phyloP scores from a whole-genome alignment of 495 filamentous ascomycete species.

The Neurospora intermedia region DNA sequence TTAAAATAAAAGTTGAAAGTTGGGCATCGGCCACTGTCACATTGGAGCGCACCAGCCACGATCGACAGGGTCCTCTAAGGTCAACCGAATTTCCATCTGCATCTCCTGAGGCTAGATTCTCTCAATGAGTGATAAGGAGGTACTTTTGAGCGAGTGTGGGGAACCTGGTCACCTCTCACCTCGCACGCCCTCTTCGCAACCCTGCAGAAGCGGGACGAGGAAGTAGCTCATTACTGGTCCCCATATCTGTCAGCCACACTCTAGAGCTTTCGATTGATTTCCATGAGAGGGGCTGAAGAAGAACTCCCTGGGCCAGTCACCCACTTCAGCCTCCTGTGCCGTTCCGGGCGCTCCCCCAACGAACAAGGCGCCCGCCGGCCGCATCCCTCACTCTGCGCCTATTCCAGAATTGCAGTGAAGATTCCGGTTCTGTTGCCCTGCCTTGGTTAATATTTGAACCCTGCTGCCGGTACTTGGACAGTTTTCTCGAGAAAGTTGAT shows the following conservation, averaged over 20 bases:
- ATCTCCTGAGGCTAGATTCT: not conserved
- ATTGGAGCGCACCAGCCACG: conserved; percentile 7
- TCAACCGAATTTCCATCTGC: conserved; percentile 10
- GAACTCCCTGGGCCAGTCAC: not conserved
- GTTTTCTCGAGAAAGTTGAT: not conserved
- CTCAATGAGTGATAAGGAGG: conserved; percentile 4
- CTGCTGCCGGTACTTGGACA: not conserved
- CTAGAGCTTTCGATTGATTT: conserved; percentile 29
- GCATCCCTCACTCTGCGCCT: not conserved
- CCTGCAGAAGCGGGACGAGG: not conserved
- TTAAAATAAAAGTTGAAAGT: not conserved
- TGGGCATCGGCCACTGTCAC: not conserved
- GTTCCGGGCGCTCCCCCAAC: not conserved
- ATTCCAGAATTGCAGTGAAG: not conserved
- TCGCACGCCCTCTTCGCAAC: not conserved
- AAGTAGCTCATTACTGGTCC: conserved; percentile 15
- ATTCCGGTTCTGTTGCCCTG: not conserved
- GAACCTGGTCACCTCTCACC: not conserved
- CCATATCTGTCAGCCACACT: conserved; percentile 19
- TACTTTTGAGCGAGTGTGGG: conserved; percentile 1
- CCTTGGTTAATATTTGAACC: not conserved
- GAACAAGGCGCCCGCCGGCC: not conserved
- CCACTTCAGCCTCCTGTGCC: not conserved
- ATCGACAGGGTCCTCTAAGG: conserved; percentile 4
- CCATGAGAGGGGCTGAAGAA: conserved; percentile 26